Evolutionary conservation across 1,284 basidiomycete species (phyloP).

Genomic region (Malassezia arunalokei): DNA sequence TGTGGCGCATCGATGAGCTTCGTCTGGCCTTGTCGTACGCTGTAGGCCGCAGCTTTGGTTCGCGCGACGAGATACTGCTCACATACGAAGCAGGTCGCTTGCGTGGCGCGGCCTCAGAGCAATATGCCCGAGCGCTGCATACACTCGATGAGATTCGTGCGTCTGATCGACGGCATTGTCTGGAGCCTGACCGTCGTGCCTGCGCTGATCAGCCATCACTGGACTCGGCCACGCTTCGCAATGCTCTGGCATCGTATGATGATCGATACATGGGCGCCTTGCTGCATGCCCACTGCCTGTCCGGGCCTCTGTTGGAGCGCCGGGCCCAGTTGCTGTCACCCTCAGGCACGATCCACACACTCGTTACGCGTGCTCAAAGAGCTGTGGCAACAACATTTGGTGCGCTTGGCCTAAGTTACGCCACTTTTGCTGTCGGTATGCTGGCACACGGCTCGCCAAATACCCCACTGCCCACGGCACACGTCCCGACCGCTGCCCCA

Average conservation of each 20-base stretch:
- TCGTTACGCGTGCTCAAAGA: constrained; percentile 21
- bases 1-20: constrained; percentile 37
- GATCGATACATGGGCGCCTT: constrained; percentile 20
- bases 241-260: constrained; percentile 19
- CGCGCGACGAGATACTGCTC: constrained; percentile 23
- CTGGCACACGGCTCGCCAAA: constrained; percentile 4
- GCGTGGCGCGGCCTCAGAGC: constrained; percentile 16
- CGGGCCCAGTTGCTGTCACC: constrained; percentile 24
- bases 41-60: constrained; percentile 27
- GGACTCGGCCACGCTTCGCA: constrained; percentile 20
- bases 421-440: background rate
- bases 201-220: constrained; percentile 8
- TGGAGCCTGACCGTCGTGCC: constrained; percentile 4
- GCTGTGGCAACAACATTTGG: constrained; percentile 19
- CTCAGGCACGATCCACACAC: constrained; percentile 24
- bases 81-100: constrained; percentile 30
- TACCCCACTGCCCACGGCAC: constrained; percentile 12
- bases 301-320: constrained; percentile 24
- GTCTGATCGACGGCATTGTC: constrained; percentile 4
- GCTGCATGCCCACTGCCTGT: constrained; percentile 20
- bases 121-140: constrained; percentile 13
- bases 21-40: constrained; percentile 25
- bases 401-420: constrained; percentile 12
- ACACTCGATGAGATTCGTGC: constrained; percentile 15
- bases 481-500: background rate